Conservation (phyloP, 2,329 filamentous ascomycete genomes). For the Aspergillus brasiliensis region DNA sequence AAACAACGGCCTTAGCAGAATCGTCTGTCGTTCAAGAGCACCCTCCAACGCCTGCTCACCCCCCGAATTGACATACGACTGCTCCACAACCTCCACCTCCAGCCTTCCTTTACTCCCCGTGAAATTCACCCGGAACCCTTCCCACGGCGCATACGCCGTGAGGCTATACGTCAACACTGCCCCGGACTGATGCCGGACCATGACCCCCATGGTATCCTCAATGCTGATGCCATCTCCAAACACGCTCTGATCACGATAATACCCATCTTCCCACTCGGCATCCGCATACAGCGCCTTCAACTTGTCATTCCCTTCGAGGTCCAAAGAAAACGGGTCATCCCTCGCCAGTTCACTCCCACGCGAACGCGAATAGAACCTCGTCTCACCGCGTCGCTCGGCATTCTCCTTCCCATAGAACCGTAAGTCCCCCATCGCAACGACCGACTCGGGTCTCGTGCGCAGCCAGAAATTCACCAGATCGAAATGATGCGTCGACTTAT, state of each 20-base stretch:
- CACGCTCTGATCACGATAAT: constrained; percentile 64
- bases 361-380: constrained; percentile 49
- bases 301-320: constrained; percentile 55
- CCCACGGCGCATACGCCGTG: constrained; percentile 61
- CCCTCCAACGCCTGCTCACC: constrained; percentile 54
- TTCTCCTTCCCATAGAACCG: constrained; percentile 65
- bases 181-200: constrained; percentile 60
- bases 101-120: constrained; percentile 59
- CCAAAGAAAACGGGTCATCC: constrained; percentile 61
- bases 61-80: constrained; percentile 59
- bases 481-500: constrained; percentile 67
- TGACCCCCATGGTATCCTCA: constrained; percentile 64
- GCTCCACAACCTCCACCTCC: constrained; percentile 63
- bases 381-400: constrained; percentile 57
- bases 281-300: constrained; percentile 63
- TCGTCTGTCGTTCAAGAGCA: constrained; percentile 26
- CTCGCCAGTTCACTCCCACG: constrained; percentile 55
- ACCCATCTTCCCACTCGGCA: constrained; percentile 65
- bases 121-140: constrained; percentile 31
- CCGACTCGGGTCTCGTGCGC: constrained; percentile 55
- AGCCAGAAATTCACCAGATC: constrained; percentile 67
- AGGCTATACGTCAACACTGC: constrained; percentile 60
- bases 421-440: constrained; percentile 61
- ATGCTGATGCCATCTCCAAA: constrained; percentile 66
- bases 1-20: constrained; percentile 56